Evolutionary conservation across 2,329 filamentous ascomycete species (phyloP), one percentile per base, ranked within the genome.

Genomic region (Sporothrix inflata): DNA sequence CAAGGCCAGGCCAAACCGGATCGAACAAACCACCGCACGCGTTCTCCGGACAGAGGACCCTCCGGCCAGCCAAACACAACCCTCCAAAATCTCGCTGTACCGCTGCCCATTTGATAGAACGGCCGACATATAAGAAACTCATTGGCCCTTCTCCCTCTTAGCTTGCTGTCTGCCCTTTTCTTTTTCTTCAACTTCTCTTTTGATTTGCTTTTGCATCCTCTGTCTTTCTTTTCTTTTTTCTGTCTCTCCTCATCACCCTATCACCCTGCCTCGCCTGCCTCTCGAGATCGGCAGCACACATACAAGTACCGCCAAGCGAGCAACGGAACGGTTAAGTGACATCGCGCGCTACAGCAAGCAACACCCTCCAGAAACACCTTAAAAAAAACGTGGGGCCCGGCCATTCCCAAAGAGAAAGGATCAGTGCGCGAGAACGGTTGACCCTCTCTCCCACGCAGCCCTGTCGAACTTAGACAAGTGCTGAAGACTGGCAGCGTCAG

Each of bases 251-350:
- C 42, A 24, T 53, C 45, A 34, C 30, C 14, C 47, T 12, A 19
- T 45, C 49, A 42, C n/a, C 30, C 51, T 69, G 34, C 51, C 63
- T 49, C 42, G 12, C 30, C 51, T 69, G 34, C 51, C 63, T 49
- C 42, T 66, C 63, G 27, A 66, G 63, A 66, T 66, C 63, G 63
- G 19, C 42, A 66, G 14, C 42, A 30, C 42, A 14, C 42, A 66
- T 49, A 42, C 63, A 66, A 49, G 63, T 47, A 66, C 42, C 40
- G 63, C 42, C 63, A 34, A 49, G 63, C 16, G 63, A 66, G 9
- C 42, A 66, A 66, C 63, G 42, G 63, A 66, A 24, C 42, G 63
- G 24, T 66, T 66, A 42, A 66, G 63, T 66, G 63, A 66, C 63
- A 66, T 66, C 63, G 63, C 34, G 49, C 57, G 63, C 63, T 49